Evolutionary conservation across 2,329 filamentous ascomycete genomes (phyloP).

Genomic region (Fusarium drepaniforme): DNA sequence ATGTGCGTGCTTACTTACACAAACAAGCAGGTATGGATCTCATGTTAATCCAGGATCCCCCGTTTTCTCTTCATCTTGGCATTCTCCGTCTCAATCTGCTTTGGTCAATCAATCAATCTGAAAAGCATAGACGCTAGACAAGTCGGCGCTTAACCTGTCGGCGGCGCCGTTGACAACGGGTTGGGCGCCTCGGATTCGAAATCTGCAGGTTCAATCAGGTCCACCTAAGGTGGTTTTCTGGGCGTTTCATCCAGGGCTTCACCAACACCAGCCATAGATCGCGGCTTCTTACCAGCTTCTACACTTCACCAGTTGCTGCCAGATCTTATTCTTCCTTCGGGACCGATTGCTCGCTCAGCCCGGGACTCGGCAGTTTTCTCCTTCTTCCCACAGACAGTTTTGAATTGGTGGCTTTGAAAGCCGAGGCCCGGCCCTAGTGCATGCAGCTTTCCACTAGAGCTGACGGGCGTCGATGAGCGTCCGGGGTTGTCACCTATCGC

Average conservation of each 20-base stretch:
- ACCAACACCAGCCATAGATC: neutral
- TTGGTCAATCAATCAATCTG: neutral
- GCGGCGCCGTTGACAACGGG: neutral
- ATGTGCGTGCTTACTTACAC: neutral
- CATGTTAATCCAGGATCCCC: neutral
- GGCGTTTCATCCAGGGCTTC: neutral
- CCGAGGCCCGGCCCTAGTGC: conserved; percentile 6
- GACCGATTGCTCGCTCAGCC: neutral
- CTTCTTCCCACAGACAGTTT: neutral
- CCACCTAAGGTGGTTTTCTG: neutral
- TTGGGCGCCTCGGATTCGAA: neutral
- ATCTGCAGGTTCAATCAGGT: neutral
- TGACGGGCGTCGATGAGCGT: neutral
- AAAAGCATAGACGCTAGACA: neutral
- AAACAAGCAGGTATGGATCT: neutral
- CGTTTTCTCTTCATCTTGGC: neutral
- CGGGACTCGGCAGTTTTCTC: neutral
- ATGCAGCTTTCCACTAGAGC: conserved; percentile 10
- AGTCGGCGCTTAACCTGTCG: neutral
- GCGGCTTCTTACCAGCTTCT: neutral
- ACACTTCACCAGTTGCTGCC: neutral
- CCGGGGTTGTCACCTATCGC: neutral
- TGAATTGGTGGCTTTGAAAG: neutral
- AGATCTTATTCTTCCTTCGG: neutral
- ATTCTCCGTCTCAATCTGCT: neutral